Conservation (phyloP, 371 early-diverging fungal species). For the Apophysomyces elegans region DNA sequence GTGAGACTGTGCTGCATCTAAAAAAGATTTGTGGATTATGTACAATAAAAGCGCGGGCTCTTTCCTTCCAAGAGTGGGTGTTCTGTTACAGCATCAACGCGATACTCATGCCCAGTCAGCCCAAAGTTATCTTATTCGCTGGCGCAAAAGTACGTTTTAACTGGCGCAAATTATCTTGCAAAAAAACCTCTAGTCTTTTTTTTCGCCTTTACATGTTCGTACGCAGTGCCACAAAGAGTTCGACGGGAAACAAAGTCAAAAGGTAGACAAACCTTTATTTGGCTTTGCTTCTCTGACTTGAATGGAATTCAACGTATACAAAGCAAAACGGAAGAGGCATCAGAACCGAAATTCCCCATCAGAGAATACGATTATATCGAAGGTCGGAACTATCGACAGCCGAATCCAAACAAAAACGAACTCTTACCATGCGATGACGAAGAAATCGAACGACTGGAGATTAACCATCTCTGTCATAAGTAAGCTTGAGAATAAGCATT, state of each 20-base stretch:
- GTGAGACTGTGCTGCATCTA: too few species aligned
- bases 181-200: not conserved
- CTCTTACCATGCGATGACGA: constrained; percentile 54
- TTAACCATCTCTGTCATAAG: constrained; percentile 40
- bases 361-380: constrained; percentile 36
- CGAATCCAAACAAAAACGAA: constrained; percentile 21
- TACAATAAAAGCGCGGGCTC: too few species aligned
- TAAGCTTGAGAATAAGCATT: not conserved
- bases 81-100: too few species aligned
- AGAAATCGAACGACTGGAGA: constrained; percentile 45
- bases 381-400: constrained; percentile 35
- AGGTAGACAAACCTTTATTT: constrained; percentile 5
- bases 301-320: not conserved
- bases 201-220: constrained; percentile 3
- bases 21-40: too few species aligned
- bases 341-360: constrained; percentile 43
- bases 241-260: constrained; percentile 3
- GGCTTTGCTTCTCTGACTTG: not conserved
- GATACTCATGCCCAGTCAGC: too few species aligned
- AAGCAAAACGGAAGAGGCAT: not conserved
- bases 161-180: not conserved
- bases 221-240: constrained; percentile 10
- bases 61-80: too few species aligned
- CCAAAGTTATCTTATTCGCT: too few species aligned
- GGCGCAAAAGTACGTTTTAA: too few species aligned